Evolutionary conservation across 1,284 basidiomycete species (phyloP).

Genomic region (Mycena citricolor): DNA sequence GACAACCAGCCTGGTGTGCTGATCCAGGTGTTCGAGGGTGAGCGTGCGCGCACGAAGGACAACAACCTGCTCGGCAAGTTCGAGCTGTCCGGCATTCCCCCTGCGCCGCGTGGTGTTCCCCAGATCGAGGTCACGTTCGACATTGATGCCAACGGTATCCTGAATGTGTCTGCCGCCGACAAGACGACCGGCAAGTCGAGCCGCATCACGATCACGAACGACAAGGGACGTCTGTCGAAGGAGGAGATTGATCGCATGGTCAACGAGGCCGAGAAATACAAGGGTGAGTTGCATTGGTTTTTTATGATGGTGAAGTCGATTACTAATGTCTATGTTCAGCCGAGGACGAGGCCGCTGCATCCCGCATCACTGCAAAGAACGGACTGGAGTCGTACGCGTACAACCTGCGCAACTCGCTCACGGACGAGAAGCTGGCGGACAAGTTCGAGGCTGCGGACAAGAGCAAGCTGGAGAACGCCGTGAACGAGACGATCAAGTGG

Average conservation of each 20-base stretch:
- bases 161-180: constrained; percentile 94
- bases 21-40: constrained; percentile 98
- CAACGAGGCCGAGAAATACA: constrained; percentile 89
- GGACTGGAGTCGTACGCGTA: constrained; percentile 91
- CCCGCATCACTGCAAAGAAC: constrained; percentile 87
- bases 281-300: constrained; percentile 45
- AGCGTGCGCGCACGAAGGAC: constrained; percentile 98
- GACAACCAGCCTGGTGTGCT: constrained; percentile 99
- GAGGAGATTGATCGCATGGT: constrained; percentile 99
- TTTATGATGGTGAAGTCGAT: constrained; percentile 9
- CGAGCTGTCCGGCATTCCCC: constrained; percentile 95
- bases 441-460: constrained; percentile 73
- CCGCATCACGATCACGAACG: constrained; percentile 96
- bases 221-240: constrained; percentile 96
- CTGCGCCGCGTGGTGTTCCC: constrained; percentile 96
- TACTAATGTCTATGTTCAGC: constrained; percentile 38
- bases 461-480: constrained; percentile 13
- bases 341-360: constrained; percentile 79
- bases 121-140: constrained; percentile 98
- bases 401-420: constrained; percentile 91
- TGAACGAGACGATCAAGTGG: constrained; percentile 44
- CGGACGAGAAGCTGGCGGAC: constrained; percentile 80
- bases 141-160: constrained; percentile 96
- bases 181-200: constrained; percentile 97
- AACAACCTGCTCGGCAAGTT: constrained; percentile 99